Evolutionary conservation across 2,329 filamentous ascomycete genomes (phyloP).

Genomic region (Ophiostoma ips): DNA sequence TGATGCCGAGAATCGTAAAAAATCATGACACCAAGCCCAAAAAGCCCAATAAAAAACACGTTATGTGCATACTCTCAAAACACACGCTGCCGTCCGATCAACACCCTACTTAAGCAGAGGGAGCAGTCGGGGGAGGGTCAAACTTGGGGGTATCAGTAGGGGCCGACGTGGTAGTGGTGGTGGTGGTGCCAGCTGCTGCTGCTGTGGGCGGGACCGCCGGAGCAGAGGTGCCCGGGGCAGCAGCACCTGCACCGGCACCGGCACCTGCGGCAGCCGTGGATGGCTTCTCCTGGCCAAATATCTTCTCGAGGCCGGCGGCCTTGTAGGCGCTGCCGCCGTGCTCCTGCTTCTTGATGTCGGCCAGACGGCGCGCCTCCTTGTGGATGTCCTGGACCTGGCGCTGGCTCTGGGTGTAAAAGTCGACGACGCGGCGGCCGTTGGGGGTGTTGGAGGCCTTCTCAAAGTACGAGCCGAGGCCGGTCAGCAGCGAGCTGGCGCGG

Average conservation of each 20-base stretch:
- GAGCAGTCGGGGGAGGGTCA: conserved; percentile 13
- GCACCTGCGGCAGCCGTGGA: background rate
- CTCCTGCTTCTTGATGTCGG: conserved; percentile 67
- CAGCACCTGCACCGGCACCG: background rate
- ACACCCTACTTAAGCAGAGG: conserved; percentile 3
- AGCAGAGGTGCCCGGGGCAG: background rate
- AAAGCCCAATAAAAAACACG: too few relatives aligned
- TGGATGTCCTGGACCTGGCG: conserved; percentile 94
- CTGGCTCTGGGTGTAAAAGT: conserved; percentile 74
- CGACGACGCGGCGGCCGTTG: conserved; percentile 73
- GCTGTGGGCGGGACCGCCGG: background rate
- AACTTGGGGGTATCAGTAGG: conserved; percentile 11
- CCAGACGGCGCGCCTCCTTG: conserved; percentile 73
- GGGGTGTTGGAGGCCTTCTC: conserved; percentile 82
- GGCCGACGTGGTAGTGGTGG: background rate
- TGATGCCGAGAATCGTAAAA: too few relatives aligned
- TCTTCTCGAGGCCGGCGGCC: conserved; percentile 41
- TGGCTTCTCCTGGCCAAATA: conserved; percentile 32
- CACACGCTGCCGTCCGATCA: too few relatives aligned
- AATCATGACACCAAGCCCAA: too few relatives aligned
- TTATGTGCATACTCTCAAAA: too few relatives aligned
- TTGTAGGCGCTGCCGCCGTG: conserved; percentile 45
- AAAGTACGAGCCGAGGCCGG: conserved; percentile 74
- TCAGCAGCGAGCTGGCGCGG: conserved; percentile 50
- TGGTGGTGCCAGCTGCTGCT: background rate